phyloP scores from a whole-genome alignment of 257 asterid species.

The Lantana camara region DNA sequence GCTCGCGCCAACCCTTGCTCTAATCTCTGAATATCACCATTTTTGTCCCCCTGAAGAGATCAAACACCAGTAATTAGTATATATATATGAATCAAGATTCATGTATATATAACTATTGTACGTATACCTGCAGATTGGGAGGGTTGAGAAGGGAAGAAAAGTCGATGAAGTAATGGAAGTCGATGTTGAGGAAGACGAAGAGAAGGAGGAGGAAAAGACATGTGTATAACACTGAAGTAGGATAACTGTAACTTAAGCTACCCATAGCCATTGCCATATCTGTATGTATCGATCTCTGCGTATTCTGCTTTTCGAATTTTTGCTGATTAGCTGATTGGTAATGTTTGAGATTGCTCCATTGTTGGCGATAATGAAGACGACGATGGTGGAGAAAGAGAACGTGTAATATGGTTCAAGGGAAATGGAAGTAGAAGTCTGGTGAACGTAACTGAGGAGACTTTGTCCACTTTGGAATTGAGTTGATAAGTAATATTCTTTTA shows the following conservation, averaged over 20 bases:
- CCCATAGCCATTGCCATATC: background rate
- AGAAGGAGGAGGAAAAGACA: background rate
- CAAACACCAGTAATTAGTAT: background rate
- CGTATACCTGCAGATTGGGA: slow-evolving; percentile 22
- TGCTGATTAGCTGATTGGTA: too few species aligned
- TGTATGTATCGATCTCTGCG: too few species aligned
- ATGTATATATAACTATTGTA: too few species aligned
- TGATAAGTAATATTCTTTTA: too few species aligned
- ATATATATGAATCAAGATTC: too few species aligned
- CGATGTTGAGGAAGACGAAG: slow-evolving; percentile 24
- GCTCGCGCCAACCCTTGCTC: slow-evolving; percentile 41
- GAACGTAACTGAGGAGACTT: background rate
- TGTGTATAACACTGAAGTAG: slow-evolving; percentile 18
- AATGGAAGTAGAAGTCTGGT: background rate
- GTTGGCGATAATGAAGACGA: too few species aligned
- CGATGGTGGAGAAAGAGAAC: background rate
- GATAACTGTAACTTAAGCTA: background rate
- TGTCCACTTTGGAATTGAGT: background rate
- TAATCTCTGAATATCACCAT: background rate
- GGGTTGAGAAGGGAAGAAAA: slow-evolving; percentile 16
- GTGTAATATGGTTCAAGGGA: background rate
- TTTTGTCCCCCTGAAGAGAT: slow-evolving; percentile 3
- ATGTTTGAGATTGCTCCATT: too few species aligned
- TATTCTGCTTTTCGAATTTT: too few species aligned
- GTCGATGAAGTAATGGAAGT: slow-evolving; percentile 26